A percentile compares a stretch with the other conserved stretches of the same genome.
These are phyloP conservation scores for Corchorus capsularis DNA, from an alignment of 345 rosid genomes.

Conservation along the genomic window DNA sequence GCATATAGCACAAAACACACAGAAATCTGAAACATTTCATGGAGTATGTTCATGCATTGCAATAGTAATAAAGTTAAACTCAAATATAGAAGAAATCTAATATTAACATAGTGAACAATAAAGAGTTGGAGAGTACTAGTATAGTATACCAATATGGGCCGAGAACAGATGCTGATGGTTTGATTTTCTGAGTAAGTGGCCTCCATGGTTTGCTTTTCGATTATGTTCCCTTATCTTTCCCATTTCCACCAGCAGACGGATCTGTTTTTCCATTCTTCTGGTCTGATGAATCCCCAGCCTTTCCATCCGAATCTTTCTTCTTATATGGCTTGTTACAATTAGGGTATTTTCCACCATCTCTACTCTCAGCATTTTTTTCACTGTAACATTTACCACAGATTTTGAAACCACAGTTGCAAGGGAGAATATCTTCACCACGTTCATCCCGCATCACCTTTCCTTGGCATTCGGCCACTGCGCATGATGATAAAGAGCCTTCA, in stretches of 20 bases:
- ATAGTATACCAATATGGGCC: slow-evolving; percentile 79
- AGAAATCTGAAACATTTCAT: background rate
- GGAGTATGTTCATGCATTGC: background rate
- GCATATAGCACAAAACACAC: background rate
- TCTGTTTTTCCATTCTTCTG: too few species aligned
- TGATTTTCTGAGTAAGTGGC: slow-evolving; percentile 87
- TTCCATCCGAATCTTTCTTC: too few species aligned
- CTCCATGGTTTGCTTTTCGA: slow-evolving; percentile 92
- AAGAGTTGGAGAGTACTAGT: slow-evolving; percentile 16
- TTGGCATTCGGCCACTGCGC: slow-evolving; percentile 87
- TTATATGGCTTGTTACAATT: too few species aligned
- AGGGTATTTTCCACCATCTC: slow-evolving; percentile 39
- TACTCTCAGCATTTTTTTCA: background rate
- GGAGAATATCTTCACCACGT: slow-evolving; percentile 87
- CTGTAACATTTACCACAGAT: slow-evolving; percentile 80
- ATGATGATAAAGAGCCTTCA: slow-evolving; percentile 67
- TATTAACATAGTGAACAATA: background rate
- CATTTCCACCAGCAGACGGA: slow-evolving; percentile 37
- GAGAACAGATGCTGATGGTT: slow-evolving; percentile 91
- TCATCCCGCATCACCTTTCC: slow-evolving; percentile 92
- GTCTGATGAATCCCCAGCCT: too few species aligned
- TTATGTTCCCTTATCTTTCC: slow-evolving; percentile 62
- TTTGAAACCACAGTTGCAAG: slow-evolving; percentile 96
- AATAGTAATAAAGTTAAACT: background rate
- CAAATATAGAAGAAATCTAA: slow-evolving; percentile 6